Percentiles rank a stretch among this genome's conserved stretches.
Conservation (phyloP, 1,139 yeast species). For the Arxiozyma telluris region DNA sequence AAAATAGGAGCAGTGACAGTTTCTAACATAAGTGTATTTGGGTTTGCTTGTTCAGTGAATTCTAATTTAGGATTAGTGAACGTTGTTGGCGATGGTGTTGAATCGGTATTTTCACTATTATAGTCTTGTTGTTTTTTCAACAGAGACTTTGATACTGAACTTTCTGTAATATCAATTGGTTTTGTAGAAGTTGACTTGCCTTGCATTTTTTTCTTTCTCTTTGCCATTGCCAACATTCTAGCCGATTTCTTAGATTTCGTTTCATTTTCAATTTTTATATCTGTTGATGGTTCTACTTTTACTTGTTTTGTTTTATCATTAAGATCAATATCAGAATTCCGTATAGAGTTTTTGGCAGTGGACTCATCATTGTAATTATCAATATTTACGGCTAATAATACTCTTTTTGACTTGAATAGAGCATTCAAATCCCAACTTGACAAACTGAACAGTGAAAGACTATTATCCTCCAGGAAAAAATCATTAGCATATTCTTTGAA, state of each 20-base stretch:
- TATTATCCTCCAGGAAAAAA: constrained; percentile 39
- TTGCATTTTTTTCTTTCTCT: constrained; percentile 76
- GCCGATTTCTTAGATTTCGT: constrained; percentile 45
- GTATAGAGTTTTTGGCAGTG: constrained; percentile 2
- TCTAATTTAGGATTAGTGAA: constrained; percentile 31
- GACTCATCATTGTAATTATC: constrained; percentile 36
- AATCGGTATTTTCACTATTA: background rate
- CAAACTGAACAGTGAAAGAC: constrained; percentile 43
- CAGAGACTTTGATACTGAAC: constrained; percentile 59
- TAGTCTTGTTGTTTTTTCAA: constrained; percentile 11
- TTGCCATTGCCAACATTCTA: constrained; percentile 86
- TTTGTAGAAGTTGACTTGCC: constrained; percentile 53
- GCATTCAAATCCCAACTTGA: constrained; percentile 55
- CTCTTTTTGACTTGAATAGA: constrained; percentile 59
- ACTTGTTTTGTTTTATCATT: constrained; percentile 10
- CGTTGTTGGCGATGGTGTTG: constrained; percentile 13
- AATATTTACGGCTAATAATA: constrained; percentile 64
- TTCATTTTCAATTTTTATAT: constrained; percentile 10
- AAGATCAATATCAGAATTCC: background rate
- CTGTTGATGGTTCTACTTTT: background rate
- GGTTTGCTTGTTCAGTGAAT: constrained; percentile 72
- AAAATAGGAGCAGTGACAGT: constrained; percentile 63
- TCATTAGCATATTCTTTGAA: constrained; percentile 29
- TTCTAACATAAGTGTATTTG: constrained; percentile 77
- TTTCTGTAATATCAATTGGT: constrained; percentile 70